Conservation (phyloP, 2,329 filamentous ascomycete genomes). For the Sarocladium oryzae region DNA sequence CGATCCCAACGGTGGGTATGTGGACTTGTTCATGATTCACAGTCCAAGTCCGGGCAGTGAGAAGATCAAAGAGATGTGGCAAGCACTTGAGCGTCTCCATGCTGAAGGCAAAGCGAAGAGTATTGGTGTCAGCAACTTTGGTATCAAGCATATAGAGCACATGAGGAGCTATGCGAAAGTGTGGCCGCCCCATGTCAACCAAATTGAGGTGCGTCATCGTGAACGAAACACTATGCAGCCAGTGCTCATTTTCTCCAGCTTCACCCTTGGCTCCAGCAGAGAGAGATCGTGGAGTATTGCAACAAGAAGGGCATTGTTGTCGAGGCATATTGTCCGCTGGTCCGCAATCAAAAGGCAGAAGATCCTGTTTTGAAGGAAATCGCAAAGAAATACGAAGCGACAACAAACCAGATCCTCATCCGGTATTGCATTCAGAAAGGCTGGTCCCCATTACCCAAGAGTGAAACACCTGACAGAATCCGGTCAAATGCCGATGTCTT, state of each 20-base stretch:
- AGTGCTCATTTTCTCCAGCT: slow-evolving; percentile 54
- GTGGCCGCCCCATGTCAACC: slow-evolving; percentile 63
- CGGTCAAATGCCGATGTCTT: slow-evolving; percentile 53
- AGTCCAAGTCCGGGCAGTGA: slow-evolving; percentile 48
- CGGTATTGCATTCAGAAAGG: slow-evolving; percentile 63
- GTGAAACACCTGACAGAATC: slow-evolving; percentile 53
- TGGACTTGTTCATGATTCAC: slow-evolving; percentile 66
- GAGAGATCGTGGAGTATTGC: slow-evolving; percentile 41
- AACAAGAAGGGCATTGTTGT: slow-evolving; percentile 65
- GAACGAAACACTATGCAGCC: slow-evolving; percentile 14
- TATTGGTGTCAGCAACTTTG: slow-evolving; percentile 69
- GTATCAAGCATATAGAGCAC: slow-evolving; percentile 60
- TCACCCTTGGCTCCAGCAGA: slow-evolving; percentile 59
- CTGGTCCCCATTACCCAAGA: slow-evolving; percentile 61
- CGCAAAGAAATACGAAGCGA: slow-evolving; percentile 51
- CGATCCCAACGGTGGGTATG: slow-evolving; percentile 49
- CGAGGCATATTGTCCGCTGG: slow-evolving; percentile 30
- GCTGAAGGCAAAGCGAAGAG: slow-evolving; percentile 52
- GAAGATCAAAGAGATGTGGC: slow-evolving; percentile 55
- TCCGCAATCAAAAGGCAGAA: slow-evolving; percentile 27
- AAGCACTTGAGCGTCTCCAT: slow-evolving; percentile 55
- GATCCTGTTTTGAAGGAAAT: slow-evolving; percentile 50
- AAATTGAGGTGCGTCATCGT: slow-evolving; percentile 51
- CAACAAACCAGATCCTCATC: slow-evolving; percentile 57
- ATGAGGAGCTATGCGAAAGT: slow-evolving; percentile 55